Percentiles rank a stretch among this genome's conserved stretches.
Evolutionary conservation across 2,329 filamentous ascomycete species (phyloP).

Genomic region (Talaromyces funiculosus): DNA sequence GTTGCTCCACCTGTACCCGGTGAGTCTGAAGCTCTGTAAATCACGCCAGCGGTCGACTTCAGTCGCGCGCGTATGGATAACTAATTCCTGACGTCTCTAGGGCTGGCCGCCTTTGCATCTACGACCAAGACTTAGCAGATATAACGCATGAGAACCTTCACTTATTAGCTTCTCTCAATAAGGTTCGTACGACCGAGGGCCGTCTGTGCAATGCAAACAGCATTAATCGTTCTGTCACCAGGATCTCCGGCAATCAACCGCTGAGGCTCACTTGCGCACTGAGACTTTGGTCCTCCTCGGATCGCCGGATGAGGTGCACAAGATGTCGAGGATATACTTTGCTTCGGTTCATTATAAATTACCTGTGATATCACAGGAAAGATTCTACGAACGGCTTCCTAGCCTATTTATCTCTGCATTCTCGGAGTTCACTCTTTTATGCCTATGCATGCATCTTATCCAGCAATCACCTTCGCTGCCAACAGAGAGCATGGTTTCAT

Average conservation of each 20-base stretch:
- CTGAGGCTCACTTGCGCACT: not conserved
- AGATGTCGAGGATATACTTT: not conserved
- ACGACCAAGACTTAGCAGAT: not conserved
- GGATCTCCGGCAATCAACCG: not conserved
- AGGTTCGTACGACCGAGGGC: not conserved
- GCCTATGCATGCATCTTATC: not conserved
- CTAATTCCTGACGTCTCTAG: not conserved
- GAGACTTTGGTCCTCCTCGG: not conserved
- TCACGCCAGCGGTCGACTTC: too few relatives aligned
- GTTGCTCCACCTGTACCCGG: not conserved
- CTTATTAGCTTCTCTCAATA: not conserved
- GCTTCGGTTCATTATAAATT: not conserved
- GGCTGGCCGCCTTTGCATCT: not conserved
- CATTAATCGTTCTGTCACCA: not conserved
- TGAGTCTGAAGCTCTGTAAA: too few relatives aligned
- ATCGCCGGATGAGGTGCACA: not conserved
- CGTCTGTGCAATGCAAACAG: not conserved
- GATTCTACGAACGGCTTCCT: not conserved
- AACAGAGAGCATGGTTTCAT: not conserved
- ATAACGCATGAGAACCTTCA: not conserved
- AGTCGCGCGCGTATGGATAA: not conserved
- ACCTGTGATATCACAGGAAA: not conserved
- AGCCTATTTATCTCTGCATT: not conserved
- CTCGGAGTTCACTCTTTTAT: not conserved
- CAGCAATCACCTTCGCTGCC: not conserved